Evolutionary conservation across 257 asterid genomes (phyloP).

Genomic region (Linaria vulgaris): DNA sequence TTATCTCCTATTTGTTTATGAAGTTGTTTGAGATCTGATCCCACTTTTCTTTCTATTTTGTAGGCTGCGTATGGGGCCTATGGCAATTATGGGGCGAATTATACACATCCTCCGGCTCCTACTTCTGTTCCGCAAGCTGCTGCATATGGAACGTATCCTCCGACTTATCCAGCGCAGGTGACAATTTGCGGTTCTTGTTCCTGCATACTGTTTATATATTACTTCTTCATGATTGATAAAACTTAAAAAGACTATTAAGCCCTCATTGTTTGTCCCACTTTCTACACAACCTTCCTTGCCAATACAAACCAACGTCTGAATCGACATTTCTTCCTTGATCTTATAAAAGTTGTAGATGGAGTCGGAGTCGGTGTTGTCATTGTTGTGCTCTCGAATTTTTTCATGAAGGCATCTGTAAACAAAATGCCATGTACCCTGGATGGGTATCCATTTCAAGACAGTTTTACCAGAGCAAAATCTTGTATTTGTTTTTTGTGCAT

Average conservation of each 20-base stretch:
- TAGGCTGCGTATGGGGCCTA: constrained; percentile 77
- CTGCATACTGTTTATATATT: no score
- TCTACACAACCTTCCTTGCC: not conserved
- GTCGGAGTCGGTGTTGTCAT: not conserved
- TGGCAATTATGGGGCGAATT: constrained; percentile 64
- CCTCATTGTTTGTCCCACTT: not conserved
- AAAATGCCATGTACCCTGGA: no score
- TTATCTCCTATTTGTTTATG: not conserved
- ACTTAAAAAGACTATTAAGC: not conserved
- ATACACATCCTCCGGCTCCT: constrained; percentile 65
- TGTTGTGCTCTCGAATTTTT: not conserved
- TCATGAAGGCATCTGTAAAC: no score
- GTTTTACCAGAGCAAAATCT: no score
- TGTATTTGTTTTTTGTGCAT: no score
- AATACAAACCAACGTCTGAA: not conserved
- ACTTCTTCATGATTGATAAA: no score
- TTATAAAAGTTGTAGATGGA: no score
- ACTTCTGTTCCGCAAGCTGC: constrained; percentile 70
- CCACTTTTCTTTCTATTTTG: not conserved
- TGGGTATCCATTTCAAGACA: no score
- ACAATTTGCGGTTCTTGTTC: not conserved
- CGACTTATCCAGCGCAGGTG: constrained; percentile 81
- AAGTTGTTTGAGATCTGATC: constrained; percentile 1
- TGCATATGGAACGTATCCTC: constrained; percentile 83
- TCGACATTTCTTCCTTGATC: no score